These are phyloP conservation scores for Linnemannia hyalina DNA, from an alignment of 192 early-diverging fungal species.

Conservation along the genomic window DNA sequence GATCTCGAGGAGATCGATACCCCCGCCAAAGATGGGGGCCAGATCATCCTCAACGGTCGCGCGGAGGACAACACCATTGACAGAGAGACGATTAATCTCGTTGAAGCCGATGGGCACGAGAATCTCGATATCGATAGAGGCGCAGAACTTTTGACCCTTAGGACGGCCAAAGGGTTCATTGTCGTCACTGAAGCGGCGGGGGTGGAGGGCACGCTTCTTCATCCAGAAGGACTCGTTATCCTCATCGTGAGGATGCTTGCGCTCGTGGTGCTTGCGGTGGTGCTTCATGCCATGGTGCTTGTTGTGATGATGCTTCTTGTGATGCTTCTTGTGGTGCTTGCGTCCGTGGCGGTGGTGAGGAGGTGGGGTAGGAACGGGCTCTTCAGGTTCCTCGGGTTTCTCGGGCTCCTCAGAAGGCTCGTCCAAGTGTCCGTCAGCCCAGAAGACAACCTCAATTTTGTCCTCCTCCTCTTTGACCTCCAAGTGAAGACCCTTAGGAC, in stretches of 20 bases:
- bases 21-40: background rate
- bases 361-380: background rate
- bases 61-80: slow-evolving; percentile 23
- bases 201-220: slow-evolving; percentile 4
- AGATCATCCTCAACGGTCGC: slow-evolving; percentile 7
- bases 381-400: slow-evolving; percentile 4
- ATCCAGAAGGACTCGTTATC: slow-evolving; percentile 12
- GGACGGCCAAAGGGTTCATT: background rate
- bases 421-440: slow-evolving; percentile 25
- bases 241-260: slow-evolving; percentile 16
- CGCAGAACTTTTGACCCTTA: slow-evolving; percentile 36
- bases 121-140: slow-evolving; percentile 20
- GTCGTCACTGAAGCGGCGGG: background rate
- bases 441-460: slow-evolving; percentile 23
- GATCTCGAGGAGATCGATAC: background rate
- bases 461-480: slow-evolving; percentile 12
- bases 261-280: slow-evolving; percentile 25
- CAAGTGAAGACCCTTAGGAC: slow-evolving; percentile 30
- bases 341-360: slow-evolving; percentile 5
- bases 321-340: slow-evolving; percentile 29
- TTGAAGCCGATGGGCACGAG: slow-evolving; percentile 15
- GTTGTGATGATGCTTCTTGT: slow-evolving; percentile 24
- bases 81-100: background rate
- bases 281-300: slow-evolving; percentile 18
- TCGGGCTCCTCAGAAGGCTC: slow-evolving; percentile 6